A percentile compares a stretch with the other conserved stretches of the same genome.
phyloP scores from a whole-genome alignment of 768 basidiomycete genomes.

The Tylopilus intermedius region DNA sequence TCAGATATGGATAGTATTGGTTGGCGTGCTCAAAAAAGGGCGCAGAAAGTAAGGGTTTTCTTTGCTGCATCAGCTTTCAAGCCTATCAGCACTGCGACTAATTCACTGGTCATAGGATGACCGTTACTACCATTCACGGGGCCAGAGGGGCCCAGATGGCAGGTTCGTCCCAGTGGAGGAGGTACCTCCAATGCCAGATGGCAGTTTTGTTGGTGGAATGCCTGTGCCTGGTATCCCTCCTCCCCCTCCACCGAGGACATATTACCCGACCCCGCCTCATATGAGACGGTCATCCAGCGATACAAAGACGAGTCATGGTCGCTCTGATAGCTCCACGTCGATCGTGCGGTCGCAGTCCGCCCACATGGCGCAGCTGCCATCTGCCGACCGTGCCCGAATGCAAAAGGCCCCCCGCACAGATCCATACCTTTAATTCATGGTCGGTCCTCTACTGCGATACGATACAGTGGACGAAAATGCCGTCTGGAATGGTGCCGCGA shows the following conservation, averaged over 20 bases:
- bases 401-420: conserved; percentile 63
- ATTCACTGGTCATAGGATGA: conserved; percentile 27
- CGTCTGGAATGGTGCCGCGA: conserved; percentile 86
- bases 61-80: neutral
- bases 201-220: conserved; percentile 53
- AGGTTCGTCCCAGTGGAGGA: conserved; percentile 52
- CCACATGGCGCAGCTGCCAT: conserved; percentile 39
- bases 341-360: neutral
- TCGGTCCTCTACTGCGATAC: conserved; percentile 83
- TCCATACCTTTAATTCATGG: conserved; percentile 86
- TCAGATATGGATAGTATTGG: conserved; percentile 66
- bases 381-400: conserved; percentile 59
- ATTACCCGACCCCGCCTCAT: conserved; percentile 1
- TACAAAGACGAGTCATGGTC: conserved; percentile 28
- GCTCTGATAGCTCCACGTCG: conserved; percentile 3
- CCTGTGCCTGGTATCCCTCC: conserved; percentile 34
- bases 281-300: conserved; percentile 10
- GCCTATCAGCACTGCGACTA: neutral
- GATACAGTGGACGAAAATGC: conserved; percentile 78
- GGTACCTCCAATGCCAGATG: conserved; percentile 56
- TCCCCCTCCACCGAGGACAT: conserved; percentile 42
- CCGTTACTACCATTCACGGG: conserved; percentile 19
- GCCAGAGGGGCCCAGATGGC: conserved; percentile 45
- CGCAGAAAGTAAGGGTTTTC: conserved; percentile 41
- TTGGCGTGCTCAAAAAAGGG: conserved; percentile 67